These are phyloP conservation scores for Plasmodium relictum DNA, from an alignment of 169 alveolate species.

Conservation along the genomic window DNA sequence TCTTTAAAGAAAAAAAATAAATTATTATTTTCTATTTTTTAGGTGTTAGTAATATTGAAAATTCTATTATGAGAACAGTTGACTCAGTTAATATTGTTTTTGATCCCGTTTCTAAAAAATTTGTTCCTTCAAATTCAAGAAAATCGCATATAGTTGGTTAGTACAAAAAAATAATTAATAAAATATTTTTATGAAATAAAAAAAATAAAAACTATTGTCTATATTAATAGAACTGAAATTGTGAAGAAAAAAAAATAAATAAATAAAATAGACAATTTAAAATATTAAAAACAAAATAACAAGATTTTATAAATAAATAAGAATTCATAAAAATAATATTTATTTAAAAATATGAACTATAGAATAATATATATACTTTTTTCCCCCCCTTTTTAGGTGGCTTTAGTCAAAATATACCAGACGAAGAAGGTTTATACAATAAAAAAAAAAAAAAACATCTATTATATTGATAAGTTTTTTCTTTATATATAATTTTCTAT, in stretches of 20 bases:
- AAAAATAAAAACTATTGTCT: not conserved
- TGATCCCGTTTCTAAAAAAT: slow-evolving; percentile 28
- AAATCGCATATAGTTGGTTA: slow-evolving; percentile 48
- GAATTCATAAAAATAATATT: not conserved
- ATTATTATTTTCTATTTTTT: not conserved
- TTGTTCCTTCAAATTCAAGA: slow-evolving; percentile 38
- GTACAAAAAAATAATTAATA: not conserved
- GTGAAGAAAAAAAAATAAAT: too few relatives aligned
- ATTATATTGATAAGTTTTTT: not conserved
- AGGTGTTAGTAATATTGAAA: slow-evolving; percentile 39
- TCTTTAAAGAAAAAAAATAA: not conserved
- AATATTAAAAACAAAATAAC: too few relatives aligned
- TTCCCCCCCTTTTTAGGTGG: slow-evolving; percentile 27
- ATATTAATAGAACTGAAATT: not conserved
- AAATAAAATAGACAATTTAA: too few relatives aligned
- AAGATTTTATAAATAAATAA: too few relatives aligned
- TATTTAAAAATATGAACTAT: not conserved
- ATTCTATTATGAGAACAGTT: slow-evolving; percentile 25
- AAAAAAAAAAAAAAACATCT: not conserved
- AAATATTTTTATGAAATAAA: too few relatives aligned
- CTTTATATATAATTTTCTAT: not conserved
- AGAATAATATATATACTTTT: not conserved
- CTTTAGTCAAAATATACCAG: slow-evolving; percentile 36
- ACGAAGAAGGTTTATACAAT: slow-evolving; percentile 36
- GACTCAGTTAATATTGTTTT: slow-evolving; percentile 48